A percentile compares a stretch with the other conserved stretches of the same genome.
Conservation (phyloP, 805 yeast genomes). For the Ogataea sp. region DNA sequence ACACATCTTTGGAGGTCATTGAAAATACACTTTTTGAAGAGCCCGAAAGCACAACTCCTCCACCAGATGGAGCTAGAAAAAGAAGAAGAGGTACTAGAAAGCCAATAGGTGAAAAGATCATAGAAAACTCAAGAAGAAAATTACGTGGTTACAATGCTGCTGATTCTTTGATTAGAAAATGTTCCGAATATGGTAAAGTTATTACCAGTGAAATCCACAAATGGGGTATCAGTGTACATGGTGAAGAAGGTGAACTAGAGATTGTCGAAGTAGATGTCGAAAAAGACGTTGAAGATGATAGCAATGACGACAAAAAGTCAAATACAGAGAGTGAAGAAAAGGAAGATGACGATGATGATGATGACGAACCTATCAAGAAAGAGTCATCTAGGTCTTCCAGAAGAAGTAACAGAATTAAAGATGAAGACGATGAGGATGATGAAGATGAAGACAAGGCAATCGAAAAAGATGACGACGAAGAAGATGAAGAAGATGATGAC, state of each 20-base stretch:
- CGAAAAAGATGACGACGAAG: neutral
- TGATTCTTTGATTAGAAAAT: conserved; percentile 79
- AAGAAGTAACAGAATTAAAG: too few relatives aligned
- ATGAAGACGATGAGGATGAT: conserved; percentile 5
- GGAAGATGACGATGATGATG: conserved; percentile 18
- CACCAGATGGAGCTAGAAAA: conserved; percentile 10
- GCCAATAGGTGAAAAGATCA: conserved; percentile 64
- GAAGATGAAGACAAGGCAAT: neutral
- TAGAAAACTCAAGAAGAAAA: conserved; percentile 61
- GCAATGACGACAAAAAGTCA: conserved; percentile 1
- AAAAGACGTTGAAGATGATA: conserved; percentile 13
- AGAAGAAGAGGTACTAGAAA: conserved; percentile 33
- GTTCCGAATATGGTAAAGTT: conserved; percentile 66
- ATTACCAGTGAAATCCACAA: conserved; percentile 65
- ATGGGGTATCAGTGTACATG: conserved; percentile 85
- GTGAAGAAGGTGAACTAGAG: conserved; percentile 56
- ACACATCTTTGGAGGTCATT: conserved; percentile 46
- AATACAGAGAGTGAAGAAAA: conserved; percentile 4
- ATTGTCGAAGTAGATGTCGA: conserved; percentile 41
- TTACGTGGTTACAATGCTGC: conserved; percentile 90
- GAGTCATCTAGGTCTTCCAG: too few relatives aligned
- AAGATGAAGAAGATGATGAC: neutral
- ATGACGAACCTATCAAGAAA: conserved; percentile 9
- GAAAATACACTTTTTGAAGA: conserved; percentile 45
- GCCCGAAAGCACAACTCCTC: conserved; percentile 8